Evolutionary conservation across 2,329 filamentous ascomycete species (phyloP), one percentile per base, ranked within the genome.

Genomic region (Rachicladosporium sp.): DNA sequence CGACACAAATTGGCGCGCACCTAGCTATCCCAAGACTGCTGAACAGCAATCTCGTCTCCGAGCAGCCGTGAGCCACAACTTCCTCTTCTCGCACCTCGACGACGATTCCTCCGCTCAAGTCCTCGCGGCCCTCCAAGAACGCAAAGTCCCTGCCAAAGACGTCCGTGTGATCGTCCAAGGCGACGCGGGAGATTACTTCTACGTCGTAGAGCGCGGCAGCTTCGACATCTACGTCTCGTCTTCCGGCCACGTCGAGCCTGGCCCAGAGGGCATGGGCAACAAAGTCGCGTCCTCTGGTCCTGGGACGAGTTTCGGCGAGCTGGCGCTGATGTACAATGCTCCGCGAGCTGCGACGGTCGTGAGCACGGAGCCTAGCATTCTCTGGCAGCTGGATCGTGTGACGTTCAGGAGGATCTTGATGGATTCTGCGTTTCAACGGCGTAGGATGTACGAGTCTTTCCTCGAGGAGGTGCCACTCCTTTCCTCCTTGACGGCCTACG

Each of bases 241-340:
- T 9, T 73, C 73, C 7, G 89, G 91, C 44, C 68, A 76, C 31
- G 71, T 93, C 39, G 83, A 93, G 56, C 71, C 86, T 6, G 89
- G 89, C 1, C 69, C 74, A 1, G 78, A 88, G 35, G 91, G 89
- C 8, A 72, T 95, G 65, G 91, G 91, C 36, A 70, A 72, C 44
- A 83, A 86, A 53, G 89, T 96, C 21, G 78, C 78, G 51, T 78
- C 73, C 30, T 93, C 93, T 42, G 80, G 84, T 33, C 76, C 87
- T 3, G 91, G 91, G 36, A 88, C 88, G 45, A 94, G 87, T 3
- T 98, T 98, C 62, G 91, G 91, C 52, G 91, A 98, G 66, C 72
- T 98, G 41, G 91, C 91, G 9, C 71, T 98, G 54, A 96, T 98
- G 91, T 96, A 98, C 68, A 95, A 96, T 56, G 87, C 91, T 13